A percentile compares a stretch with the other conserved stretches of the same genome.
Evolutionary conservation across 108 stramenopile species (phyloP).

Genomic region (Phaeodactylum tricornutum): DNA sequence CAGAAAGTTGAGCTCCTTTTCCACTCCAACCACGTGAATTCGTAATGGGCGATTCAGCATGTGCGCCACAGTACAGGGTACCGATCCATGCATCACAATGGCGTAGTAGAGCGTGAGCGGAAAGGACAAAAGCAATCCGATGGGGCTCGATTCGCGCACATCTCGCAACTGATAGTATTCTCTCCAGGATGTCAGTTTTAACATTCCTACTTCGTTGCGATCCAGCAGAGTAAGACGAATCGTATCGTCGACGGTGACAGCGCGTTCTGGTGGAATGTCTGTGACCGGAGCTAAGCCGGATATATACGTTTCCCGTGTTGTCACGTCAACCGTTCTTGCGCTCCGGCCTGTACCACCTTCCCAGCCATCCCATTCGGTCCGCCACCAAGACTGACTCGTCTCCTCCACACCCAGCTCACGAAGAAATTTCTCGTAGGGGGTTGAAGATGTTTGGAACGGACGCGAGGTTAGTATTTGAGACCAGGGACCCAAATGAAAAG

Average conservation of each 20-base stretch:
- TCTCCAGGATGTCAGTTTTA: slow-evolving; percentile 50
- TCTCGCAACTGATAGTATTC: slow-evolving; percentile 64
- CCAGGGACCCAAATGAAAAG: slow-evolving; percentile 44
- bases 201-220: slow-evolving; percentile 34
- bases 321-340: slow-evolving; percentile 44
- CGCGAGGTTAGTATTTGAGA: slow-evolving; percentile 29
- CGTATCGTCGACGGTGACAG: slow-evolving; percentile 27
- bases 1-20: slow-evolving; percentile 85
- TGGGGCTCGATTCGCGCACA: slow-evolving; percentile 49
- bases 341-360: slow-evolving; percentile 48
- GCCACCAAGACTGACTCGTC: slow-evolving; percentile 46
- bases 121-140: slow-evolving; percentile 64
- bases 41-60: slow-evolving; percentile 68
- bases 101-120: slow-evolving; percentile 75
- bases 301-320: slow-evolving; percentile 31
- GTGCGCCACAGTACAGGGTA: slow-evolving; percentile 62
- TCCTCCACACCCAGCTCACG: slow-evolving; percentile 12
- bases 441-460: slow-evolving; percentile 41
- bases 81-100: slow-evolving; percentile 50
- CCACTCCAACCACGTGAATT: slow-evolving; percentile 75
- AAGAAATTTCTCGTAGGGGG: slow-evolving; percentile 46
- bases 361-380: slow-evolving; percentile 71
- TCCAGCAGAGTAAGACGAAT: slow-evolving; percentile 3
- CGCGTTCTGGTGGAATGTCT: slow-evolving; percentile 42
- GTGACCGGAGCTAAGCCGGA: slow-evolving; percentile 57